Evolutionary conservation across 768 basidiomycete genomes (phyloP).

Genomic region (Cyathus striatus): DNA sequence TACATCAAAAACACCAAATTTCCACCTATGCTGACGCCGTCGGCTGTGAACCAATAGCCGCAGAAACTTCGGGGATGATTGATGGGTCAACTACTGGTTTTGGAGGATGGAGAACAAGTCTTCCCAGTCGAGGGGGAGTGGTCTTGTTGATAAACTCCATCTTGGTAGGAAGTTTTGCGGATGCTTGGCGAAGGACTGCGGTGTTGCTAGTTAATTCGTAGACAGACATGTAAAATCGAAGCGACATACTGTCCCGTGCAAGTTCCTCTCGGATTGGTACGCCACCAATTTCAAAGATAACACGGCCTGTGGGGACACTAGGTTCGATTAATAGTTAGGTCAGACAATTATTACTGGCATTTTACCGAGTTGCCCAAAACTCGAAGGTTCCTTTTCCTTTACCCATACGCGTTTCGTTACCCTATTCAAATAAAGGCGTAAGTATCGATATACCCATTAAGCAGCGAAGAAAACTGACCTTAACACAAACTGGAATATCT

Average conservation of each 20-base stretch:
- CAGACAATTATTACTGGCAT: not conserved
- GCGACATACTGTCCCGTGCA: conserved; percentile 75
- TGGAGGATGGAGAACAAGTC: conserved; percentile 47
- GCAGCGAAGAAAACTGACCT: conserved; percentile 46
- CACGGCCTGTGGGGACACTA: conserved; percentile 83
- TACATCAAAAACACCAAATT: too few species aligned
- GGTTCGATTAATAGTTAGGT: conserved; percentile 1
- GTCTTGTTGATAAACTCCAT: conserved; percentile 80
- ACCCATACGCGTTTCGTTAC: conserved; percentile 99
- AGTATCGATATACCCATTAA: not conserved
- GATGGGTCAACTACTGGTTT: too few species aligned
- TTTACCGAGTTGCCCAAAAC: conserved; percentile 91
- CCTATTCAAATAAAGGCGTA: too few species aligned
- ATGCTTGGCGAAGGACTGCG: conserved; percentile 82
- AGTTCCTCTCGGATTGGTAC: conserved; percentile 86
- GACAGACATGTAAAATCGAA: not conserved
- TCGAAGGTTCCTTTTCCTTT: conserved; percentile 99
- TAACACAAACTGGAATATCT: conserved; percentile 95
- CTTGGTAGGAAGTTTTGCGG: conserved; percentile 78
- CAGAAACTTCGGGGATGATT: too few species aligned
- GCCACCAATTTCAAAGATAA: conserved; percentile 93
- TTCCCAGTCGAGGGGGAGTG: conserved; percentile 72
- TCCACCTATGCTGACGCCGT: too few species aligned
- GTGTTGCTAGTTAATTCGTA: conserved; percentile 1
- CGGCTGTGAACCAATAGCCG: too few species aligned